phyloP scores from a whole-genome alignment of 164 flowering plant species.

The Piper betle region DNA sequence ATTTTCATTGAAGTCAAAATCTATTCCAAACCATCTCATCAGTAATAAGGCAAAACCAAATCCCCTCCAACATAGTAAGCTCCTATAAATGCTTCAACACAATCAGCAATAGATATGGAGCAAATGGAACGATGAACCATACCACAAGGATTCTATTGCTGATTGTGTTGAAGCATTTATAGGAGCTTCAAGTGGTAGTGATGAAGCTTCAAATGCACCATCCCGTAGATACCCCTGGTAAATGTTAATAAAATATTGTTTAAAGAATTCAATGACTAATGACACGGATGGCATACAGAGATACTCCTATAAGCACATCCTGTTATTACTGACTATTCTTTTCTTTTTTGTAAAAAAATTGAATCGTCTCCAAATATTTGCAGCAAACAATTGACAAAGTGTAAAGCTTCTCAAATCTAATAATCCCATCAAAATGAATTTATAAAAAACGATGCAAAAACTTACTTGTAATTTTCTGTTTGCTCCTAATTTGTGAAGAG shows the following conservation, averaged over 20 bases:
- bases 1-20: constrained; percentile 35
- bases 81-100: constrained; percentile 88
- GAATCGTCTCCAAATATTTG: too few relatives aligned
- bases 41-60: constrained; percentile 41
- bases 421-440: too few relatives aligned
- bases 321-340: too few relatives aligned
- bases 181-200: too few relatives aligned
- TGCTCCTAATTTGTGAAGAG: constrained; percentile 62
- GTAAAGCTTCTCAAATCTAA: too few relatives aligned
- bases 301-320: too few relatives aligned
- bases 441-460: too few relatives aligned
- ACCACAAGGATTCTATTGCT: constrained; percentile 74
- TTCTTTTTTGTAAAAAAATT: too few relatives aligned
- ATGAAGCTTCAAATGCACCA: constrained; percentile 80
- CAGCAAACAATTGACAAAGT: too few relatives aligned
- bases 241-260: not conserved
- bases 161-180: constrained; percentile 91
- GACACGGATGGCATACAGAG: not conserved
- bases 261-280: not conserved
- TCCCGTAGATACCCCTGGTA: constrained; percentile 69
- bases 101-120: constrained; percentile 83
- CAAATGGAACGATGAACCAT: constrained; percentile 84
- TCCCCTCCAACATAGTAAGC: constrained; percentile 84
- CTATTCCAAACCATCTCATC: constrained; percentile 79
- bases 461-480: constrained; percentile 55